Base-by-base conservation (phyloP, 2,329 filamentous ascomycete genomes). In the Cladosporium sp. region DNA sequence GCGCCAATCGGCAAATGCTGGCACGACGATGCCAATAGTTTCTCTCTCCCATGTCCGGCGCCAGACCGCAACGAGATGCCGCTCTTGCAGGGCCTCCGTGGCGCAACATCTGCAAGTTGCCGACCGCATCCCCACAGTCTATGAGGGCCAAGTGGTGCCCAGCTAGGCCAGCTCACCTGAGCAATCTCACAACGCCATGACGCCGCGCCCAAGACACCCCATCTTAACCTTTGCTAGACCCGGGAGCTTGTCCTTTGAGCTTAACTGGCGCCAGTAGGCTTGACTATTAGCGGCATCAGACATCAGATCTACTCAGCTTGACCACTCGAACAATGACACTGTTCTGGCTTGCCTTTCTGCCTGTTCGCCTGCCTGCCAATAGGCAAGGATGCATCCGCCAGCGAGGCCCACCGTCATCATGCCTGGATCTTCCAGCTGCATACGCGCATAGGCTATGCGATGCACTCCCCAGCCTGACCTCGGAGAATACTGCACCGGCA, bases 401-500 rank as follows among this genome's bases (percentile, higher is more conserved):
- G 45, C 27, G 16, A 48, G 36, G 25, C 33, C 45, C 45, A 48
- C 45, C 16, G 2, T 22, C 27, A 29, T 46, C 19, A 16, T 40
- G 18, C 45, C 36, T 48, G 22, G 36, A 22, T 35, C 25, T 12
- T 29, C 36, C 43, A 35, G 43, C 43, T 47, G 43, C 43, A 47
- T 29, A 40, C 29, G 22, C 9, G n/a, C n/a, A n/a, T 29, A 35
- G 25, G 11, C 30, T 4, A 47, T n/a, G n/a, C n/a, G 43, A 18
- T 40, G 27, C 45, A 48, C 25, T 8, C 22, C 16, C 36, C 38
- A 35, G 45, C 36, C 30, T 40, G 45, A 16, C 27, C 18, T 48
- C 45, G 45, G 45, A 48, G 45, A 48, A 48, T 48, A 48, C 45
- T 40, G 45, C 36, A 40, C 45, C 45, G 45, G 45, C 36, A 40